Base-by-base conservation (phyloP, 768 basidiomycete species). In the Macrolepiota fuliginosa region DNA sequence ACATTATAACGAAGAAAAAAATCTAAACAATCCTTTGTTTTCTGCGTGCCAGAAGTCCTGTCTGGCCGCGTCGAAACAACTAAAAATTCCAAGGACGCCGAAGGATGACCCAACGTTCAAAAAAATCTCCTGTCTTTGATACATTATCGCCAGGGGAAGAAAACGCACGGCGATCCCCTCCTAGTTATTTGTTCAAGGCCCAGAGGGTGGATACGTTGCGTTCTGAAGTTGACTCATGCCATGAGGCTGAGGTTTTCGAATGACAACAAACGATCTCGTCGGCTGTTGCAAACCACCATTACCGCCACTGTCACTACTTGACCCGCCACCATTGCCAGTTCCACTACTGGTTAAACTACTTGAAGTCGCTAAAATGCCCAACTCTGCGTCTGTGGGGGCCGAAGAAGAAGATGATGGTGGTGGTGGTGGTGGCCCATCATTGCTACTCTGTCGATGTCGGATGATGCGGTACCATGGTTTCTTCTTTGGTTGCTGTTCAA, bases 391-490 rank as follows among this genome's bases (percentile, higher is more conserved):
- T n/a, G 74, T 67, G 9, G 71, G 69, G 36, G 66, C 46, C n/a
- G 66, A 58, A 42, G 12, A 58, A 42, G 12, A 68, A 49, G 54
- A 66, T 68, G 54, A 64, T 70, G 2, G 66, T 61, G 61, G 64
- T 58, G 50, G 68, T 29, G 40, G 57, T 54, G 17, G 62, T 50
- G 27, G 74, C 25, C 79, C 79, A 47, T 84, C 83, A 62, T 81
- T 86, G 66, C 86, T 88, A 62, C 87, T 81, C 36, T 82, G 80
- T 54, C 89, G 80, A 68, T 77, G 79, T 62, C 85, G 80, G 37
- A 85, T 77, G 22, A 89, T 69, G 56, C 83, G 83, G 68, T 84
- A 90, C 89, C 89, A 91, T n/a, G 86, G 89, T 76, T 77, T 87
- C 35, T 81, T 80, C 64, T 80, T 80, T 47, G 67, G 64, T 51